Percentiles rank a stretch among this genome's conserved stretches.
phyloP scores from a whole-genome alignment of 768 basidiomycete genomes.

The Kwoniella botswanensis region DNA sequence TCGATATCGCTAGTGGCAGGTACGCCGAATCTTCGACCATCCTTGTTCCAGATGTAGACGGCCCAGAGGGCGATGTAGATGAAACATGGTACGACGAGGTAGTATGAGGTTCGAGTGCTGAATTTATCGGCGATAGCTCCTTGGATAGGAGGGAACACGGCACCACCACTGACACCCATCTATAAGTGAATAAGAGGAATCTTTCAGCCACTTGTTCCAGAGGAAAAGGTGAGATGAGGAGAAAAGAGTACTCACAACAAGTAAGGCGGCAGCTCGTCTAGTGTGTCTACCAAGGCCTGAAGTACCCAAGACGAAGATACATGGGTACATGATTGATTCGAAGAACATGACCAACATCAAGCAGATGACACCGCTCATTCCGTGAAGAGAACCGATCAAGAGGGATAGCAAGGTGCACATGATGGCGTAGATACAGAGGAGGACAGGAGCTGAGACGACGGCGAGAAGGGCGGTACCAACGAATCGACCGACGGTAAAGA shows the following conservation, averaged over 20 bases:
- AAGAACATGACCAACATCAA: conserved; percentile 74
- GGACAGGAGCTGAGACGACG: conserved; percentile 69
- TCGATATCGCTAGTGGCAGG: conserved; percentile 16
- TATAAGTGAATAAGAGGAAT: background rate
- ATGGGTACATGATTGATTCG: conserved; percentile 62
- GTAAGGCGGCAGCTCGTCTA: conserved; percentile 55
- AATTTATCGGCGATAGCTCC: conserved; percentile 56
- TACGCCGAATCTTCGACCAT: conserved; percentile 36
- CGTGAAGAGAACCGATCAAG: conserved; percentile 63
- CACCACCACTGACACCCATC: conserved; percentile 49
- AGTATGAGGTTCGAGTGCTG: conserved; percentile 47
- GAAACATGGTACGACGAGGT: conserved; percentile 50
- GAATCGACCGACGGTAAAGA: conserved; percentile 61
- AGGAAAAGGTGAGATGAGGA: conserved; percentile 1
- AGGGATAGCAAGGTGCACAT: conserved; percentile 65
- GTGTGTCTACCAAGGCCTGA: conserved; percentile 58
- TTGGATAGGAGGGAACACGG: conserved; percentile 57
- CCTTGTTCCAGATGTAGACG: conserved; percentile 52
- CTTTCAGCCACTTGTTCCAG: background rate
- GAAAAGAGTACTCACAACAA: conserved; percentile 48
- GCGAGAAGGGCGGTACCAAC: conserved; percentile 68
- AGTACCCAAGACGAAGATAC: conserved; percentile 63
- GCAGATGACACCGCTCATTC: conserved; percentile 67
- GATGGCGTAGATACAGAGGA: conserved; percentile 66
- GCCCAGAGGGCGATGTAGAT: conserved; percentile 49